Conservation (phyloP, 1,284 basidiomycete genomes). For the Irpex lacteus region DNA sequence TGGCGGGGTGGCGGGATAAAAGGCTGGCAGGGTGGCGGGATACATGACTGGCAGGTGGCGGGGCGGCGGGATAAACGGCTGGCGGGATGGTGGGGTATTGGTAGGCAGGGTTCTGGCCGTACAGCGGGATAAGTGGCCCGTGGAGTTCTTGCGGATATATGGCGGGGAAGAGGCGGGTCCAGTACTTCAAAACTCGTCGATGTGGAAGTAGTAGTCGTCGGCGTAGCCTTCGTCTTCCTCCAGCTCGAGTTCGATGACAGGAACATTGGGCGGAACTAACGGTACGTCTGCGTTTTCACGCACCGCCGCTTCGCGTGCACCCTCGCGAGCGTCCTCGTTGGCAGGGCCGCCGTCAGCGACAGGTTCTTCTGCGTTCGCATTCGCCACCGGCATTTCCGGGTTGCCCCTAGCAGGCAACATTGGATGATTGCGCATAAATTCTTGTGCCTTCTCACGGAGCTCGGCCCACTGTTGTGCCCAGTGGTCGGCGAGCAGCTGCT, state of each 20-base stretch:
- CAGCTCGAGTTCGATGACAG: conserved; percentile 51
- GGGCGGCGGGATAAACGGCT: no score
- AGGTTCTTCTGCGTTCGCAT: neutral
- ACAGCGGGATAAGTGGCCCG: no score
- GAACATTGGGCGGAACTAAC: neutral
- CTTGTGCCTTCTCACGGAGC: neutral
- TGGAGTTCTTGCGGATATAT: no score
- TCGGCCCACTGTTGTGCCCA: neutral
- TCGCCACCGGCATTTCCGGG: no score
- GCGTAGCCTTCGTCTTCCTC: conserved; percentile 77
- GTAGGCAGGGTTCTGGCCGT: no score
- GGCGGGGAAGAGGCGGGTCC: no score
- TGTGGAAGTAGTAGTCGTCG: conserved; percentile 53
- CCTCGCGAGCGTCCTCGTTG: neutral
- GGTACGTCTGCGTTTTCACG: neutral
- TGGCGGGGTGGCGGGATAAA: no score
- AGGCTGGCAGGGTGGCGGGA: no score
- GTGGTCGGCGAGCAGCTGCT: neutral
- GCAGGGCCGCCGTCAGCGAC: neutral
- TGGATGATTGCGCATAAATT: neutral
- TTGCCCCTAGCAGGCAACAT: neutral
- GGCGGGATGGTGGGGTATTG: no score
- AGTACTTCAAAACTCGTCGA: conserved; percentile 34
- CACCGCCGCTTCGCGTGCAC: neutral
- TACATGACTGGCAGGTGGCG: no score